Evolutionary conservation across 768 basidiomycete genomes (phyloP).

Genomic region (Exsudoporus frostii): DNA sequence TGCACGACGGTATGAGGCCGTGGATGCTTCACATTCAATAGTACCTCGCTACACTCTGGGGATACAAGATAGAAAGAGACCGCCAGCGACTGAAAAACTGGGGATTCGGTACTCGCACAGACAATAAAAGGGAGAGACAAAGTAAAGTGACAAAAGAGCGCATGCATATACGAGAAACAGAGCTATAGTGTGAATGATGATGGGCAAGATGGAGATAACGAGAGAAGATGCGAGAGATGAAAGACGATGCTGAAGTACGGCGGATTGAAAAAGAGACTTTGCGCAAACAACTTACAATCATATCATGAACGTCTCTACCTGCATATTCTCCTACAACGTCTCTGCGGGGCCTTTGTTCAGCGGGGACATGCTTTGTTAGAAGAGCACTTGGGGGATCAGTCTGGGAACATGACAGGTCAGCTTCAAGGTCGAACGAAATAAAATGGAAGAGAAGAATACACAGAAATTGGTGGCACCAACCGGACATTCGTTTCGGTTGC

Average conservation of each 20-base stretch:
- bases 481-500: neutral
- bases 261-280: conserved; percentile 11
- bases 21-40: conserved; percentile 11
- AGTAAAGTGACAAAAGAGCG: conserved; percentile 20
- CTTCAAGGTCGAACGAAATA: neutral
- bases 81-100: conserved; percentile 7
- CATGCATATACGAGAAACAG: conserved; percentile 21
- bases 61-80: conserved; percentile 22
- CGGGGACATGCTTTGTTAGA: conserved; percentile 80
- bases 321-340: conserved; percentile 76
- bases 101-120: conserved; percentile 21
- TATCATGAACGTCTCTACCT: conserved; percentile 66
- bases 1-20: neutral
- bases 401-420: conserved; percentile 36
- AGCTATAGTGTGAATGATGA: conserved; percentile 15
- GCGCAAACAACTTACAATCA: conserved; percentile 60
- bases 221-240: conserved; percentile 8
- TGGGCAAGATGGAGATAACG: conserved; percentile 5
- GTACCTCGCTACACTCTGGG: conserved; percentile 18
- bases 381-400: conserved; percentile 81
- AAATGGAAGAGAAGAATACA: neutral
- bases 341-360: conserved; percentile 69
- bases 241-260: conserved; percentile 1
- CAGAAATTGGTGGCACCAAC: conserved; percentile 2
- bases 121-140: conserved; percentile 15